A percentile compares a stretch with the other conserved stretches of the same genome.
Evolutionary conservation across 164 flowering plant genomes (phyloP).

Genomic region (Pachysandra terminalis): DNA sequence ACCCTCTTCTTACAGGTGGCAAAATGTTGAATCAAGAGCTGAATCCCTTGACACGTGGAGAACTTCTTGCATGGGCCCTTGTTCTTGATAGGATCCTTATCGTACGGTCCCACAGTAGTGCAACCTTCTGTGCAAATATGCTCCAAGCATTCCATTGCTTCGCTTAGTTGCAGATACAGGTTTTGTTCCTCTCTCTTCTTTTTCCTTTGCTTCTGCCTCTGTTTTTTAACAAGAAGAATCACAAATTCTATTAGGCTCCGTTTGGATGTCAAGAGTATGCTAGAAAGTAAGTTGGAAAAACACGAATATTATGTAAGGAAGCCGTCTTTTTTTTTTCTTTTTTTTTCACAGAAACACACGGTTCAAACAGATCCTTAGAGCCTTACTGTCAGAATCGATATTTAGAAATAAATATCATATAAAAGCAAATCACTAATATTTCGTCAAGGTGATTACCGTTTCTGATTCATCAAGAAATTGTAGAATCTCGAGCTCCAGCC

Average conservation of each 20-base stretch:
- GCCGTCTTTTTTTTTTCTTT: too few species aligned
- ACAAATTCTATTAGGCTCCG: neutral
- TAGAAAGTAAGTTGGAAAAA: too few species aligned
- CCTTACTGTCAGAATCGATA: too few species aligned
- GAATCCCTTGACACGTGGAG: constrained; percentile 74
- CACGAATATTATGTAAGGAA: too few species aligned
- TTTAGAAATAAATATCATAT: too few species aligned
- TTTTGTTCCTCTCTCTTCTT: constrained; percentile 44
- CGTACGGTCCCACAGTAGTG: constrained; percentile 67
- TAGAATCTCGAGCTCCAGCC: constrained; percentile 79
- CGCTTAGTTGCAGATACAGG: constrained; percentile 68
- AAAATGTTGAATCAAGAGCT: constrained; percentile 66
- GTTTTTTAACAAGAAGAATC: constrained; percentile 7
- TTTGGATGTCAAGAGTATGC: too few species aligned
- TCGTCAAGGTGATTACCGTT: constrained; percentile 33
- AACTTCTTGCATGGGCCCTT: constrained; percentile 58
- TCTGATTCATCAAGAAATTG: constrained; percentile 82
- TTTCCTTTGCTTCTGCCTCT: constrained; percentile 54
- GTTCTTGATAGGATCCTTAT: constrained; percentile 36
- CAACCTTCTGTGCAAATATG: constrained; percentile 95
- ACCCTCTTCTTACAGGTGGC: constrained; percentile 66
- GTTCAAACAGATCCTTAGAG: too few species aligned
- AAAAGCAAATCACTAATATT: too few species aligned
- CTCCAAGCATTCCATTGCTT: constrained; percentile 88
- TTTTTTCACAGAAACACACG: too few species aligned